Percentiles rank a stretch among this genome's conserved stretches.
Evolutionary conservation across 2,329 filamentous ascomycete species (phyloP).

Genomic region (Aspergillus ibericus): DNA sequence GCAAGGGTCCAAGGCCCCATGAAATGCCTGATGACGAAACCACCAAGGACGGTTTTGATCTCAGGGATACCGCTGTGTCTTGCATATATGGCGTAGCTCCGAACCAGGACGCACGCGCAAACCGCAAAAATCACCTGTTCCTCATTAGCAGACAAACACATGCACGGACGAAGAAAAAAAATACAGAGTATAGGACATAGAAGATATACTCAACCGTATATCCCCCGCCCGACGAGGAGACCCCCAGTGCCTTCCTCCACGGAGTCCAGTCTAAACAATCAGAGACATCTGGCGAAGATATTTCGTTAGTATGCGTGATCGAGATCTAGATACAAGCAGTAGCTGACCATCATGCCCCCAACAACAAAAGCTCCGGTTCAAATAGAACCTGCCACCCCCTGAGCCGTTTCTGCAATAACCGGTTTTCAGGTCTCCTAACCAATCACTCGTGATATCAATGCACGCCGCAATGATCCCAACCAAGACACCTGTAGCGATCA

Average conservation of each 20-base stretch:
- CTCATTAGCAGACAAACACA: constrained; percentile 22
- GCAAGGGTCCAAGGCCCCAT: constrained; percentile 84
- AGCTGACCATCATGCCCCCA: constrained; percentile 72
- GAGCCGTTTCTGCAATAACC: constrained; percentile 78
- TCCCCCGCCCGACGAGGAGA: constrained; percentile 64
- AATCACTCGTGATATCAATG: constrained; percentile 88
- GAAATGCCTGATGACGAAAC: constrained; percentile 87
- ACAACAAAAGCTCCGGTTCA: constrained; percentile 91
- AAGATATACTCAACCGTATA: constrained; percentile 87
- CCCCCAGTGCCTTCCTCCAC: constrained; percentile 75
- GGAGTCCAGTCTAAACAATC: constrained; percentile 84
- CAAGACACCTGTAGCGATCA: constrained; percentile 80
- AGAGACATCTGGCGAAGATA: constrained; percentile 56
- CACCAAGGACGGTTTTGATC: constrained; percentile 93
- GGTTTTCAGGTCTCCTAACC: constrained; percentile 88
- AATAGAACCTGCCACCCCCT: constrained; percentile 83
- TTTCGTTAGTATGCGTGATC: constrained; percentile 14
- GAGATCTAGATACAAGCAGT: not conserved
- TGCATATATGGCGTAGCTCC: constrained; percentile 81
- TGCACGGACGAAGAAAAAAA: constrained; percentile 27
- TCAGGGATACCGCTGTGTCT: constrained; percentile 96
- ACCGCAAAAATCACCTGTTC: constrained; percentile 71
- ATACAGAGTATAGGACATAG: constrained; percentile 79
- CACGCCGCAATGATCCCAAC: constrained; percentile 81
- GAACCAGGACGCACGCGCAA: constrained; percentile 75